phyloP scores from a whole-genome alignment of 1,284 basidiomycete species.

The Trametes hirsuta region DNA sequence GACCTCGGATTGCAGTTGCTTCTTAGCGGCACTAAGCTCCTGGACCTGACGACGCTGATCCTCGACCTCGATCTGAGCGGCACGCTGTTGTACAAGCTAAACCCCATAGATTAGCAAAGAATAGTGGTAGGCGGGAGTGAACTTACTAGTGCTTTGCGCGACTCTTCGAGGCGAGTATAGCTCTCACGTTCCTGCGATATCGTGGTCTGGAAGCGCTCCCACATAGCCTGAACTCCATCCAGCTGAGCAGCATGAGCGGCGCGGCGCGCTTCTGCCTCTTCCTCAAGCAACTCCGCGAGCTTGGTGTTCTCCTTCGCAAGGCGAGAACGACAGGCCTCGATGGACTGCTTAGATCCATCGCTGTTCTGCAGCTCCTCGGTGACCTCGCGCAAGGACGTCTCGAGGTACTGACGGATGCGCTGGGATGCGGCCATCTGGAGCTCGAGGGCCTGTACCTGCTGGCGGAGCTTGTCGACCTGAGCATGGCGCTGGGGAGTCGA shows the following conservation, averaged over 20 bases:
- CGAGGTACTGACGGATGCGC: slow-evolving; percentile 68
- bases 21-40: slow-evolving; percentile 59
- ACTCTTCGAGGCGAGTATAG: slow-evolving; percentile 68
- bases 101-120: slow-evolving; percentile 4
- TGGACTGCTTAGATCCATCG: slow-evolving; percentile 67
- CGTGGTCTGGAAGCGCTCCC: slow-evolving; percentile 68
- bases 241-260: slow-evolving; percentile 62
- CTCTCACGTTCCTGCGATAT: slow-evolving; percentile 64
- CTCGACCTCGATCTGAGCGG: slow-evolving; percentile 66
- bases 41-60: slow-evolving; percentile 61
- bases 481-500: slow-evolving; percentile 52
- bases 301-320: slow-evolving; percentile 63
- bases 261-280: slow-evolving; percentile 67
- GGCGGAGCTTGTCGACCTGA: slow-evolving; percentile 54
- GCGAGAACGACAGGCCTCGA: slow-evolving; percentile 60
- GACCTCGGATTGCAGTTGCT: slow-evolving; percentile 62
- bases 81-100: slow-evolving; percentile 71
- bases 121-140: not conserved
- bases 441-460: slow-evolving; percentile 71
- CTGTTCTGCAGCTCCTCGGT: slow-evolving; percentile 66
- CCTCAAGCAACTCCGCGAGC: slow-evolving; percentile 58
- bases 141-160: slow-evolving; percentile 70
- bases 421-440: slow-evolving; percentile 71
- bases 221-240: slow-evolving; percentile 69
- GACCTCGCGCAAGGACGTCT: slow-evolving; percentile 63